Conservation (phyloP, 1,284 basidiomycete species). For the Apiotrichum siamense region DNA sequence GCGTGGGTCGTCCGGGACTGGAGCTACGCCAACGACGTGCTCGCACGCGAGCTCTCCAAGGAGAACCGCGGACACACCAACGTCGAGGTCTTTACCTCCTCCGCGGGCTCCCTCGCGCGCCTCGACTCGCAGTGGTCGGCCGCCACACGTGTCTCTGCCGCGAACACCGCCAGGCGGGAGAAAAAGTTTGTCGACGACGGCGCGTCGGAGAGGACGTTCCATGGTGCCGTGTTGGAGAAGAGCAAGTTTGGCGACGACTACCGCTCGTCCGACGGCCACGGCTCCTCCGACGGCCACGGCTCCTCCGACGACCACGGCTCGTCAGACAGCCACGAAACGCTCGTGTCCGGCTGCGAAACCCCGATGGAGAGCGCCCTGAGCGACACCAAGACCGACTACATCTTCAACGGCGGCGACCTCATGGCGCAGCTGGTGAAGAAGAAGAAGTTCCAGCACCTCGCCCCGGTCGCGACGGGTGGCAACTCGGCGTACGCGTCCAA, state of each 20-base stretch:
- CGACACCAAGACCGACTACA: not conserved
- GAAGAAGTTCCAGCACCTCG: conserved; percentile 4
- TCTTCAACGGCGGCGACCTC: not conserved
- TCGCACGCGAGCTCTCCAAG: conserved; percentile 19
- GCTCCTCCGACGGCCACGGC: too few species aligned
- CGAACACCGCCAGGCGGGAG: too few species aligned
- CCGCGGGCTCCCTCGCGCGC: not conserved
- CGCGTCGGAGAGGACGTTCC: too few species aligned
- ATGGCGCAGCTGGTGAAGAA: not conserved
- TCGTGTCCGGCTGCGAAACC: not conserved
- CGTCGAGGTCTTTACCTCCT: conserved; percentile 6
- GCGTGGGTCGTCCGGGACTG: conserved; percentile 26
- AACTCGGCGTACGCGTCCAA: not conserved
- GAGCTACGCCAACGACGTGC: conserved; percentile 26
- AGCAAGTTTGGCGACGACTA: too few species aligned
- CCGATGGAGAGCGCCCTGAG: not conserved
- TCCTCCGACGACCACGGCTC: too few species aligned
- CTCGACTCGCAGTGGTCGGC: not conserved
- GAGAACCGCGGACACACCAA: not conserved
- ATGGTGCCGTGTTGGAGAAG: too few species aligned
- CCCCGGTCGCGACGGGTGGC: not conserved
- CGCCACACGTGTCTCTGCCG: too few species aligned
- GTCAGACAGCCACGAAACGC: not conserved
- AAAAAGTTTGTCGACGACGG: too few species aligned
- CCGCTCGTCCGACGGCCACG: too few species aligned